Percentiles rank a stretch among this genome's conserved stretches.
These are phyloP conservation scores for Metarhizium guizhouense DNA, from an alignment of 2,329 filamentous ascomycete species.

Conservation along the genomic window DNA sequence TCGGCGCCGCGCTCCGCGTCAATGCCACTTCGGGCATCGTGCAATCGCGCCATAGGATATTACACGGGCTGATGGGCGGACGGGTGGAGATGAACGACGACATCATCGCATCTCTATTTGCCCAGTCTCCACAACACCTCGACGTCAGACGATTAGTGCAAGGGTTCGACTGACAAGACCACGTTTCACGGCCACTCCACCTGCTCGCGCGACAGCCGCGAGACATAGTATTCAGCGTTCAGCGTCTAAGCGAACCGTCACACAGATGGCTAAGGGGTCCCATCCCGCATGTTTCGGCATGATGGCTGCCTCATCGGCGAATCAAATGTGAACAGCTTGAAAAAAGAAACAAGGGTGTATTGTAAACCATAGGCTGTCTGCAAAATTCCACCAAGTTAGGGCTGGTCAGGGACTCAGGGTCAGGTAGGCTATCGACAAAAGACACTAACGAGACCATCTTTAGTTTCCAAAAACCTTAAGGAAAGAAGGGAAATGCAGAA, in stretches of 20 bases:
- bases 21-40: neutral
- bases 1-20: neutral
- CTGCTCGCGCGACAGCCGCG: no score
- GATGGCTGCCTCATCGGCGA: neutral
- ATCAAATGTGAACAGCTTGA: neutral
- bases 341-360: neutral
- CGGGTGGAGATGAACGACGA: no score
- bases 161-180: neutral
- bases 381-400: neutral
- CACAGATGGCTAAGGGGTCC: no score
- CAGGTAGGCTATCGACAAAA: neutral
- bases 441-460: neutral
- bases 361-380: neutral
- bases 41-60: no score
- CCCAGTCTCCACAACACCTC: no score
- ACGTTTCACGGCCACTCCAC: neutral
- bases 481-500: neutral
- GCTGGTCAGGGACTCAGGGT: no score
- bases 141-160: no score
- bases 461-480: neutral
- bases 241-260: no score
- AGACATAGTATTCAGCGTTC: no score
- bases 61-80: no score
- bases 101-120: no score
- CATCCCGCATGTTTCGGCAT: no score